Conservation (phyloP, 257 asterid species). For the Cinchona pubescens region DNA sequence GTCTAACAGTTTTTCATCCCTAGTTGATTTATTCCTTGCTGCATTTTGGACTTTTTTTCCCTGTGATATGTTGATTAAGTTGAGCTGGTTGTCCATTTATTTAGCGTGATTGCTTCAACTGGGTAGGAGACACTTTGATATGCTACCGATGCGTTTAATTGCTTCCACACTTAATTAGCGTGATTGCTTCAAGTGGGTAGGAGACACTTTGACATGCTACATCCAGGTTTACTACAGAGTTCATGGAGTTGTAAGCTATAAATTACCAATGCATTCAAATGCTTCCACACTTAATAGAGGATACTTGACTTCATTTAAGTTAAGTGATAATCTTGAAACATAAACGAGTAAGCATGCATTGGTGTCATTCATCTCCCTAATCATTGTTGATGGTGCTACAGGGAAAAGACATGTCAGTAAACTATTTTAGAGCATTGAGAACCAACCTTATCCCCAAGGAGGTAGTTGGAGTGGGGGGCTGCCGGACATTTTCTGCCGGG, state of each 20-base stretch:
- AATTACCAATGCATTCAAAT: too few species aligned
- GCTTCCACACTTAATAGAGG: not conserved
- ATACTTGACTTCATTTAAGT: not conserved
- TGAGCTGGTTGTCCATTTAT: too few species aligned
- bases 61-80: too few species aligned
- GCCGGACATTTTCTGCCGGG: slow-evolving; percentile 77
- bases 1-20: not conserved
- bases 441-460: slow-evolving; percentile 37
- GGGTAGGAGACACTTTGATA: not conserved
- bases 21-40: not conserved
- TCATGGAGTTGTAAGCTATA: not conserved
- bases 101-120: not conserved
- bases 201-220: not conserved
- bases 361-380: slow-evolving; percentile 4
- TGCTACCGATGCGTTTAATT: too few species aligned
- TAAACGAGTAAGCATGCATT: not conserved
- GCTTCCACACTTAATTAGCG: not conserved
- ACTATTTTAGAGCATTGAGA: slow-evolving; percentile 40
- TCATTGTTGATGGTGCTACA: slow-evolving; percentile 15
- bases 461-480: slow-evolving; percentile 37
- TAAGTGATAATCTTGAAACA: not conserved
- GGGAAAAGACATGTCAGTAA: slow-evolving; percentile 39
- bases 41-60: not conserved
- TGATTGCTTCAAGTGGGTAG: not conserved
- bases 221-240: not conserved